phyloP scores from a whole-genome alignment of 1,284 basidiomycete genomes.

The Ganoderma boninense region DNA sequence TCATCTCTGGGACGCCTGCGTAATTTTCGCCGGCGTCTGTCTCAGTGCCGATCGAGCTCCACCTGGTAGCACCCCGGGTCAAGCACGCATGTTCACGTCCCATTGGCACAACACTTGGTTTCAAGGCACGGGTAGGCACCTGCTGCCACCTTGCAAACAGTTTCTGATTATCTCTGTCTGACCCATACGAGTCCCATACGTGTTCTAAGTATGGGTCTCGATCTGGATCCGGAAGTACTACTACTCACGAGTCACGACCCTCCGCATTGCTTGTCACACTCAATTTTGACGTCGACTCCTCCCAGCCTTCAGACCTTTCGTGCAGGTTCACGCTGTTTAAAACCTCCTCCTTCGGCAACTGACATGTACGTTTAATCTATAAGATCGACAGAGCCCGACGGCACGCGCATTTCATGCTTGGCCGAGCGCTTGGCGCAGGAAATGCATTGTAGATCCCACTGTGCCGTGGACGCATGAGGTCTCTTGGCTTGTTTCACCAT shows the following conservation, averaged over 20 bases:
- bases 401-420: neutral
- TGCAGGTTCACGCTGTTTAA: neutral
- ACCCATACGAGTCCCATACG: neutral
- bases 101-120: neutral
- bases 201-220: neutral
- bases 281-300: neutral
- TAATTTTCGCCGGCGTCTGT: slow-evolving; percentile 1
- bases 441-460: neutral
- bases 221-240: too few species aligned
- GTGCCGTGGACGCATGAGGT: neutral
- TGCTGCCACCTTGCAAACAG: neutral
- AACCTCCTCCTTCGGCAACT: neutral
- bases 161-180: neutral
- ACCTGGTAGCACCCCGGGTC: neutral
- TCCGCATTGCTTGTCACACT: neutral
- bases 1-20: neutral
- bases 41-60: neutral
- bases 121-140: slow-evolving; percentile 6
- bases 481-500: neutral
- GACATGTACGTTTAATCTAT: neutral
- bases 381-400: neutral
- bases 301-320: neutral
- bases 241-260: neutral
- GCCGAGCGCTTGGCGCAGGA: neutral
- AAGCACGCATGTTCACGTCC: neutral